Percentiles rank a stretch among this genome's conserved stretches.
Conservation (phyloP, 2,329 filamentous ascomycete genomes). For the Colletotrichum spaethianum region DNA sequence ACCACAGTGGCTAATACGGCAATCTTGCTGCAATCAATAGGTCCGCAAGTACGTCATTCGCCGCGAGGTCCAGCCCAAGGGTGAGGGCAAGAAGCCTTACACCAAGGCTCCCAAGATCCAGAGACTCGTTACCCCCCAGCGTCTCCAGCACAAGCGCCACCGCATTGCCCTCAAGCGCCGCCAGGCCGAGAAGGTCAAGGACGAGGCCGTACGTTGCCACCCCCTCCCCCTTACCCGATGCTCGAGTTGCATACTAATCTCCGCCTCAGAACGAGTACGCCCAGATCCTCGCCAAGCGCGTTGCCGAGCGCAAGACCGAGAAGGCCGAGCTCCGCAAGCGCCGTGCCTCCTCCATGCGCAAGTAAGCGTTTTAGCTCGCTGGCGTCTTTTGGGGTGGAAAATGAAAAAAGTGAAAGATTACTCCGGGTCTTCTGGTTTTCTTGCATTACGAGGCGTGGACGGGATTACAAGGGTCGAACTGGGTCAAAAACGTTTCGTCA, state of each 20-base stretch:
- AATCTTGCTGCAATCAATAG: conserved; percentile 62
- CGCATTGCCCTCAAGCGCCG: conserved; percentile 98
- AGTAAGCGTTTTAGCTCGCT: conserved; percentile 68
- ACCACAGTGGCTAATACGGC: conserved; percentile 51
- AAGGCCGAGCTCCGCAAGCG: conserved; percentile 97
- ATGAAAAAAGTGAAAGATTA: conserved; percentile 46
- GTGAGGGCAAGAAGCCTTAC: conserved; percentile 97
- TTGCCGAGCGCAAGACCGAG: conserved; percentile 94
- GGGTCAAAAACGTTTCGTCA: conserved; percentile 12
- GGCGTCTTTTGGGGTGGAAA: conserved; percentile 44
- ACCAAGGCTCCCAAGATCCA: conserved; percentile 99
- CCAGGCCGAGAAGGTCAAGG: conserved; percentile 96
- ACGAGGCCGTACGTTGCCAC: conserved; percentile 87
- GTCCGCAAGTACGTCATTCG: conserved; percentile 99
- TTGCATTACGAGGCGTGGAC: conserved; percentile 57
- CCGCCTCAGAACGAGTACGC: conserved; percentile 89
- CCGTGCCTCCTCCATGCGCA: conserved; percentile 94
- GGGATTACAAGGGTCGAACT: conserved; percentile 45
- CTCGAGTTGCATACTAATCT: conserved; percentile 52
- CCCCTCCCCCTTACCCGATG: not conserved
- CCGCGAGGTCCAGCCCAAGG: conserved; percentile 97
- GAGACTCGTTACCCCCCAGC: conserved; percentile 98
- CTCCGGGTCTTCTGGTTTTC: conserved; percentile 56
- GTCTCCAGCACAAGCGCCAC: conserved; percentile 99
- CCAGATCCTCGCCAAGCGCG: conserved; percentile 95